Conservation (phyloP, 2,329 filamentous ascomycete species). For the Elsinoe batatas region DNA sequence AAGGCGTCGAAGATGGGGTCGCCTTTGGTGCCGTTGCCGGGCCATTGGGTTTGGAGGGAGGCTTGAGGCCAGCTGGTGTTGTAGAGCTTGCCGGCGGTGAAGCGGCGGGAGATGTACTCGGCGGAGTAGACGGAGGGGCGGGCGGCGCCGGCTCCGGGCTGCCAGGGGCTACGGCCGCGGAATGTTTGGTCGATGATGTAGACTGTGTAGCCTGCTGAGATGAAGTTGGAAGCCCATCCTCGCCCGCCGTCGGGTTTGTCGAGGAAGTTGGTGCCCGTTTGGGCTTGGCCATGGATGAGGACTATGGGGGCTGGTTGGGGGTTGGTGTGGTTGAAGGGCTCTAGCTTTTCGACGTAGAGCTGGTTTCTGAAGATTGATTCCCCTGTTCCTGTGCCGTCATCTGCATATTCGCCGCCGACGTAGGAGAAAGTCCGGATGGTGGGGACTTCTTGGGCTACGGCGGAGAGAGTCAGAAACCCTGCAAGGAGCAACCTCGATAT, state of each 20-base stretch:
- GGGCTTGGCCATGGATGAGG: conserved; percentile 36
- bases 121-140: conserved; percentile 11
- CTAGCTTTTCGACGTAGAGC: conserved; percentile 46
- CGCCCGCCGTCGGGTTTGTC: conserved; percentile 39
- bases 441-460: conserved; percentile 3
- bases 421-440: conserved; percentile 18
- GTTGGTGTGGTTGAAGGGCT: conserved; percentile 23
- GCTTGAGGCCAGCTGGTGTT: conserved; percentile 33
- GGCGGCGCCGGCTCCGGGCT: conserved; percentile 7
- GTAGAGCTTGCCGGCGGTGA: conserved; percentile 29
- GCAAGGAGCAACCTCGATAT: background rate
- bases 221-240: conserved; percentile 41
- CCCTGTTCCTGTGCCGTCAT: conserved; percentile 1
- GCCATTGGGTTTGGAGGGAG: conserved; percentile 36
- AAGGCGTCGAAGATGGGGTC: conserved; percentile 43
- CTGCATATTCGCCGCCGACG: conserved; percentile 20
- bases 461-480: background rate
- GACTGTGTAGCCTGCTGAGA: conserved; percentile 36
- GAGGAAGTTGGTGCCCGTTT: conserved; percentile 35
- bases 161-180: conserved; percentile 25
- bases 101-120: conserved; percentile 26
- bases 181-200: conserved; percentile 36
- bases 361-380: conserved; percentile 29
- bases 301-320: conserved; percentile 27
- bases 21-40: conserved; percentile 28